Percentiles rank a stretch among this genome's conserved stretches.
Evolutionary conservation across 345 rosid genomes (phyloP).

Genomic region (Eucalyptus marginata): DNA sequence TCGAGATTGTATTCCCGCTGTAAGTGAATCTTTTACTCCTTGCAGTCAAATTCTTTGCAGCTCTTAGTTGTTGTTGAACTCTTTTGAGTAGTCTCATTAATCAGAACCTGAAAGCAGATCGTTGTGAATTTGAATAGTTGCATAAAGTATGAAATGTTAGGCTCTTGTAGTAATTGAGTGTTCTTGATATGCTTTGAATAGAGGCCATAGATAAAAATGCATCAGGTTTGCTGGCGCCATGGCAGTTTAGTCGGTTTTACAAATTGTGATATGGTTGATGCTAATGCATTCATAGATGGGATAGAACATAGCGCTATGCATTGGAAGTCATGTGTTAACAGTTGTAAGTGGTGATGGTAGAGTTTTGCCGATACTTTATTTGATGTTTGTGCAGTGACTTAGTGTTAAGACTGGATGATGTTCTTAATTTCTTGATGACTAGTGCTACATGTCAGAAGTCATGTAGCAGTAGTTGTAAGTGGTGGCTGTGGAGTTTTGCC

Average conservation of each 20-base stretch:
- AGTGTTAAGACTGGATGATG: background rate
- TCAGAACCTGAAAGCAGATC: background rate
- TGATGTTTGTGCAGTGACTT: background rate
- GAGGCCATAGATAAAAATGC: background rate
- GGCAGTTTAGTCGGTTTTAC: background rate
- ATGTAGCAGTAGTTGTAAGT: background rate
- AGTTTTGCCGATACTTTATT: background rate
- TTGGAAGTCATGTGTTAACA: background rate
- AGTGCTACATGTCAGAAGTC: background rate
- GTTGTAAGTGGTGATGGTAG: background rate
- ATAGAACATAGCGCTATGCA: background rate
- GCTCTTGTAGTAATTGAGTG: background rate
- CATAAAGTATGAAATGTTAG: background rate
- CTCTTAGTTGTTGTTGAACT: background rate
- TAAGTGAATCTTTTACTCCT: background rate
- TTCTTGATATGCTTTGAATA: background rate
- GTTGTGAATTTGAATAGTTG: background rate
- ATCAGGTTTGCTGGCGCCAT: background rate
- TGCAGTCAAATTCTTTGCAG: background rate
- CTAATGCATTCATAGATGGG: background rate
- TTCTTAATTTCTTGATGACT: background rate
- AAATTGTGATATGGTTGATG: background rate
- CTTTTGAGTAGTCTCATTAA: background rate
- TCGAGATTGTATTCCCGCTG: conserved; percentile 69
- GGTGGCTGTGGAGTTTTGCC: background rate